Evolutionary conservation across 331 rosid genomes (phyloP), one percentile per base, ranked within the genome.

Genomic region (Dryas integrifolia): DNA sequence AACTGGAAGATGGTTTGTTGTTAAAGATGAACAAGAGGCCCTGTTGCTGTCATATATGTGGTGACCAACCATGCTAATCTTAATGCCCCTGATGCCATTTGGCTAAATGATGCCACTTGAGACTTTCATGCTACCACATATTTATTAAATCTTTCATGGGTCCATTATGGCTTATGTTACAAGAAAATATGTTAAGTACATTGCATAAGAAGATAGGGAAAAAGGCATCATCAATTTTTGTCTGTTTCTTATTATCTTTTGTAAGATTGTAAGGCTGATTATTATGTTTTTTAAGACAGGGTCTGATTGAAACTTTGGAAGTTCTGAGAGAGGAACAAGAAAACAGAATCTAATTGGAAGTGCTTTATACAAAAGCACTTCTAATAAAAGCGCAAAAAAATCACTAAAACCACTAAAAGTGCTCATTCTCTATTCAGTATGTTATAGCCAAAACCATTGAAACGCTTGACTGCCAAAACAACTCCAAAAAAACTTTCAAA

Each of bases 61-160:
- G 64, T 75, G 56, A 38, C 67, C 73, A 46, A 66, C 60, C 67
- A 56, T 60, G 15, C 39, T 26, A 26, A 12, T 53, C 53, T 40
- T 45, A 40, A 35, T 13, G n/a, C 26, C 40, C 51, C 35, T 62
- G 62, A 49, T 52, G 57, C 64, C 43, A 74, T n/a, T 64, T 43
- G 65, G 47, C 12, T 3, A 6, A 48, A 73, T 9, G 39, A 43
- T 44, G 69, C 9, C 51, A 44, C 10, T 4, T 16, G 30, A 62
- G n/a, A 40, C 49, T n/a, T 62, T 41, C 49, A 61, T 7, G 46
- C 48, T 39, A 6, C 21, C 3, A 30, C 35, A 30, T 30, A 30
- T 30, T 30, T 30, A 30, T 30, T 30, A 30, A 2, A 30, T 30
- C 35, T 30, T 30, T 30, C 3, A 15, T 41, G 21, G 44, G 8